Base-by-base conservation (phyloP, 2,329 filamentous ascomycete species). In the Lachnellula occidentalis region DNA sequence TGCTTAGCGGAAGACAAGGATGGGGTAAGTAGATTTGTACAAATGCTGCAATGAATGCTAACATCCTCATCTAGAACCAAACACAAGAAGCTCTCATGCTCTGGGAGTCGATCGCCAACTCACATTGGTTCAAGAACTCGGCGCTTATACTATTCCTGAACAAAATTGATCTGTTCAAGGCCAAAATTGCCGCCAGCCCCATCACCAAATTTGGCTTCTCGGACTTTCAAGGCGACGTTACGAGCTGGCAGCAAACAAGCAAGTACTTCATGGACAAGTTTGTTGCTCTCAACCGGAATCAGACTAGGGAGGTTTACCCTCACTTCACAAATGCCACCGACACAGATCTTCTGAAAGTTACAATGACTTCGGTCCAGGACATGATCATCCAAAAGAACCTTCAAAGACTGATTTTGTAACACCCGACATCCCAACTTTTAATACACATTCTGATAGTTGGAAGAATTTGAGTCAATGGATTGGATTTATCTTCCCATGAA, bases 1-100 rank as follows among this genome's bases (percentile, higher is more conserved):
- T 95, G 92, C 67, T 76, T 97, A 48, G 90, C 96, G 3, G 92
- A 97, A 74, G 92, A 97, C 71, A 92, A 95, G 72, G 94, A 95
- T 70, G 92, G 92, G 60, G 91, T 95, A 78, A 76, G 90, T 77
- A 39, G 12, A 7, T 21, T 37, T 19, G 39, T 17, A 39, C 46
- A 52, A 46, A 52, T 24, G 37, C 6, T 19, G 12, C 27, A 4
- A 12, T 47, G 43, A 50, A 41, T 17, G 51, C 66, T 68, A 58
- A 70, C 54, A 34, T 37, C 24, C 45, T 14, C 14, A 21, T 43
- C 7, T 61, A 91, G 87, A 92, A 92, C 70, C 88, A 92, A 88
- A 92, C 92, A 88, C 89, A 91, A 71, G 88, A 92, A 72, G 88
- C 88, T 2, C 76, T 92, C 65, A 92, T 92, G 87, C 78, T 92